Evolutionary conservation across 176 grass and related monocot genomes (phyloP).

Genomic region (Rhynchospora pubera): DNA sequence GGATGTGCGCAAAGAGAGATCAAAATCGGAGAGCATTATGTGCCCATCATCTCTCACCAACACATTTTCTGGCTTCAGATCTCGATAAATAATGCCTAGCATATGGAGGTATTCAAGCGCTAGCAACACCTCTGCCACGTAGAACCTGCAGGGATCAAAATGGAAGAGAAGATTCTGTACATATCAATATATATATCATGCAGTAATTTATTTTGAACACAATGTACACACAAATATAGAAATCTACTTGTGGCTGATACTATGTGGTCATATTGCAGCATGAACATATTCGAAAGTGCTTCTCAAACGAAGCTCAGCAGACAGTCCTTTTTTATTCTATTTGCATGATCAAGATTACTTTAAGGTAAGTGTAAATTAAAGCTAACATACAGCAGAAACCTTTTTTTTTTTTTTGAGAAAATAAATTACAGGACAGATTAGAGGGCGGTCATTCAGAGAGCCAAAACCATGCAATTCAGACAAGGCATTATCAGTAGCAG

Average conservation of each 20-base stretch:
- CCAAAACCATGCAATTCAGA: background rate
- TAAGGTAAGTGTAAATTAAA: background rate
- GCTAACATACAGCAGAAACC: background rate
- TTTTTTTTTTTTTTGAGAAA: background rate
- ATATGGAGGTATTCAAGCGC: slow-evolving; percentile 78
- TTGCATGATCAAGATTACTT: background rate
- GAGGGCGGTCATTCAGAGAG: background rate
- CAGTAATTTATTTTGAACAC: background rate
- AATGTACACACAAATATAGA: background rate
- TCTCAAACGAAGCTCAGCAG: background rate
- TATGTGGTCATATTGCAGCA: background rate
- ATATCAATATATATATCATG: background rate
- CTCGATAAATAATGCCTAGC: slow-evolving; percentile 80
- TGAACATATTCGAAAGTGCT: background rate
- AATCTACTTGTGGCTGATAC: background rate
- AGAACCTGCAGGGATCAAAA: slow-evolving; percentile 46
- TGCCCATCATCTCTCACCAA: slow-evolving; percentile 81
- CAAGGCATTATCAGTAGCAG: background rate
- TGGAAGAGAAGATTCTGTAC: background rate
- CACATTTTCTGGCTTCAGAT: slow-evolving; percentile 83
- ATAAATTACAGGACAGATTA: background rate
- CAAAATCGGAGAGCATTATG: slow-evolving; percentile 86
- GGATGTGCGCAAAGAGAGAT: slow-evolving; percentile 59
- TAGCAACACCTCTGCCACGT: slow-evolving; percentile 69
- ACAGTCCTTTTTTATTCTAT: background rate